Percentiles rank a stretch among this genome's conserved stretches.
phyloP scores from a whole-genome alignment of 2,329 filamentous ascomycete genomes.

The Dryadomyces quercivorus region DNA sequence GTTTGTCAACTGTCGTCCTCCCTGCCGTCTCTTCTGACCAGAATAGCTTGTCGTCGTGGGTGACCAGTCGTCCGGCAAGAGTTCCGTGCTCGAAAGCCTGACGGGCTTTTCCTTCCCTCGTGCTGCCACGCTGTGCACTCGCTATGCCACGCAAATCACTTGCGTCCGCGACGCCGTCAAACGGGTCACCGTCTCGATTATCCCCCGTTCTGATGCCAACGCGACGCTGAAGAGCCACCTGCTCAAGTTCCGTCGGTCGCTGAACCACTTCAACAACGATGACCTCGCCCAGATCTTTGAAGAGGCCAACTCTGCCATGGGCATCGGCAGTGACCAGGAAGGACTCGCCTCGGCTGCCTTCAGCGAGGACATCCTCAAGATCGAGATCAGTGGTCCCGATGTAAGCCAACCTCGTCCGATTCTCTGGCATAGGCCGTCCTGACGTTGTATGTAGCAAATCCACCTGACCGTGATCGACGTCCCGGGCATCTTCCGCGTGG shows the following conservation, averaged over 20 bases:
- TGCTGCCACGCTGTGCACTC: conserved; percentile 14
- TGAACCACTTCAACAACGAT: conserved; percentile 14
- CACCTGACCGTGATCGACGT: conserved; percentile 43
- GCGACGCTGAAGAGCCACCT: conserved; percentile 9
- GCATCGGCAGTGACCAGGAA: conserved; percentile 19
- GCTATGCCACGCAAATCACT: conserved; percentile 16
- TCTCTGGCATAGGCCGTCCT: not conserved
- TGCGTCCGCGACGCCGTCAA: conserved; percentile 17
- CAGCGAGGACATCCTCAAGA: conserved; percentile 31
- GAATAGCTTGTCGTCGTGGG: conserved; percentile 59
- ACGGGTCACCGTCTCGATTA: conserved; percentile 19
- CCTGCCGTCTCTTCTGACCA: not conserved
- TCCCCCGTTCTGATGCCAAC: conserved; percentile 9
- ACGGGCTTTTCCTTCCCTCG: conserved; percentile 17
- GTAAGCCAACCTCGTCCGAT: conserved; percentile 13
- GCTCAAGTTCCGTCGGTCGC: conserved; percentile 16
- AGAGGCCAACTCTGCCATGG: conserved; percentile 32
- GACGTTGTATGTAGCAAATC: conserved; percentile 17
- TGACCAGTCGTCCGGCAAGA: conserved; percentile 65
- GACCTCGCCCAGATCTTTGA: conserved; percentile 26
- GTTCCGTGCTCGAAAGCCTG: conserved; percentile 54
- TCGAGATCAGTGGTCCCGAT: conserved; percentile 31
- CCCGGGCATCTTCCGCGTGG: conserved; percentile 36
- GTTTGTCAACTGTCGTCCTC: conserved; percentile 2
- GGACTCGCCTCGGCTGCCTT: conserved; percentile 20